These are phyloP conservation scores for Cryptosporidium sp. DNA, from an alignment of 169 alveolate species.

Conservation along the genomic window DNA sequence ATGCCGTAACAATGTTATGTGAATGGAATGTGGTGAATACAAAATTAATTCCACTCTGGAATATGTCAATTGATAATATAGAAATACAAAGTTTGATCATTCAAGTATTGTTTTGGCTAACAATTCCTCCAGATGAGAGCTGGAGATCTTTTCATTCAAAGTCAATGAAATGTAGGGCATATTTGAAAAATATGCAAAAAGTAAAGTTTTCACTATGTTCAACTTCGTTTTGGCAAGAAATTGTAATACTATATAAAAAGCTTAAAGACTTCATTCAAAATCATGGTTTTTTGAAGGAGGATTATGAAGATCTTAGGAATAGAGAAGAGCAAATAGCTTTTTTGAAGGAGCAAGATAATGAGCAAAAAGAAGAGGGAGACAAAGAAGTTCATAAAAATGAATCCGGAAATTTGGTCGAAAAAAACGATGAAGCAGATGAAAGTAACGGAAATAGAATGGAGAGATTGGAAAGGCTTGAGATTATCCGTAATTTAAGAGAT, in stretches of 20 bases:
- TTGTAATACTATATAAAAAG: constrained; percentile 29
- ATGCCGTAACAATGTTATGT: constrained; percentile 43
- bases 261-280: constrained; percentile 34
- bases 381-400: background rate
- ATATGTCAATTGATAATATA: constrained; percentile 28
- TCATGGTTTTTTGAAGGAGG: constrained; percentile 53
- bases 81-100: constrained; percentile 62
- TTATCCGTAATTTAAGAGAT: constrained; percentile 52
- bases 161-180: constrained; percentile 43
- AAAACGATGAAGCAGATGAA: background rate
- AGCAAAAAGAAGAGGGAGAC: background rate
- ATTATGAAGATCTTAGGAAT: constrained; percentile 10
- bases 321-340: constrained; percentile 16
- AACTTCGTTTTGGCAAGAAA: constrained; percentile 37
- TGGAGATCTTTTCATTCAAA: constrained; percentile 62
- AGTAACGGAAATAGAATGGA: background rate
- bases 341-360: constrained; percentile 34
- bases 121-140: constrained; percentile 67
- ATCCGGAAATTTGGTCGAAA: background rate
- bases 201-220: constrained; percentile 43
- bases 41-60: constrained; percentile 60
- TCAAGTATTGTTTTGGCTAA: constrained; percentile 63
- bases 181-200: constrained; percentile 42
- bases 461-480: constrained; percentile 66
- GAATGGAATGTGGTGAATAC: constrained; percentile 60